Conservation (phyloP, 2,329 filamentous ascomycete species). For the Verticillium zaregamsianum region DNA sequence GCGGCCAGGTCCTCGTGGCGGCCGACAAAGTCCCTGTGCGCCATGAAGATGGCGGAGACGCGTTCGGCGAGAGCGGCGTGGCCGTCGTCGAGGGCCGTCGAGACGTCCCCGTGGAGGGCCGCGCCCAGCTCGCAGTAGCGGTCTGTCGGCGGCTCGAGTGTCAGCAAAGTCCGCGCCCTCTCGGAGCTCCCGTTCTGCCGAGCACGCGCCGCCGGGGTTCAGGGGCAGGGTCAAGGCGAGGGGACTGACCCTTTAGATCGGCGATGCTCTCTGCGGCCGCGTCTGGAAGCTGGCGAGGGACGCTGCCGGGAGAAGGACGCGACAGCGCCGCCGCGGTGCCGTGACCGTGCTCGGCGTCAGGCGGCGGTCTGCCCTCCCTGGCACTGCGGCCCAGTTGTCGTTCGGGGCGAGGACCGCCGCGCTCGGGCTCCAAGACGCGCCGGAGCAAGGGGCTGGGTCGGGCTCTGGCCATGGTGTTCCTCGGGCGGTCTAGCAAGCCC, state of each 20-base stretch:
- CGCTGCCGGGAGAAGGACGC: neutral
- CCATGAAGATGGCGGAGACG: neutral
- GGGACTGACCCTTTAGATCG: neutral
- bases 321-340: neutral
- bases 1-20: neutral
- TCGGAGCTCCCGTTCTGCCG: neutral
- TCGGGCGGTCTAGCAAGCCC: neutral
- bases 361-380: neutral
- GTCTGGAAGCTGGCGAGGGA: neutral
- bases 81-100: neutral
- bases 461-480: neutral
- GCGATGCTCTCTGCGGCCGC: neutral
- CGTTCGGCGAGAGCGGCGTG: neutral
- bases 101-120: neutral
- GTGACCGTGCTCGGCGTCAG: neutral
- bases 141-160: neutral
- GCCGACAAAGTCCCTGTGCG: neutral
- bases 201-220: neutral
- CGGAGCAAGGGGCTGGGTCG: neutral
- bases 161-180: neutral
- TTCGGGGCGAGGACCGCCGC: neutral
- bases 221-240: neutral
- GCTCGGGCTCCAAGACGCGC: neutral
- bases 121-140: neutral
- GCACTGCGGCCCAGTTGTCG: neutral